Base-by-base conservation (phyloP, 2,329 filamentous ascomycete genomes). In the Cordyceps militaris region DNA sequence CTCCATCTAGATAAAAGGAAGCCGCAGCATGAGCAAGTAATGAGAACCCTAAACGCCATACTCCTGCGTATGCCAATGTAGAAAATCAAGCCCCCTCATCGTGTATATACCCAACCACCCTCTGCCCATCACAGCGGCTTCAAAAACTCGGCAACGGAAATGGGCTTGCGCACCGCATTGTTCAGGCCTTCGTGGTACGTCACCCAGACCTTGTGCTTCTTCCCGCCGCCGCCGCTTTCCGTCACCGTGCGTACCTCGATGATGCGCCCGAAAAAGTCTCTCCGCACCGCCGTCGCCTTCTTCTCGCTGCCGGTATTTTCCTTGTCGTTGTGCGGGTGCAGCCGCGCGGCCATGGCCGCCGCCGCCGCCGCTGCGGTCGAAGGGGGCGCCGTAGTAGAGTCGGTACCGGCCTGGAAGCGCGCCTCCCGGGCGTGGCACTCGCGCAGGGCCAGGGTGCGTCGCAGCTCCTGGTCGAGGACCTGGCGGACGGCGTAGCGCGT, bases 401-500 rank as follows among this genome's bases (percentile, higher is more conserved):
- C 9, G 44, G 36, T 38, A 71, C 63, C 69, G 74, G 77, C 83
- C 43, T 72, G 74, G 69, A 85, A 86, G 3, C 87, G 79, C 9
- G 85, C 83, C 65, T 88, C 83, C 2, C 88, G 78, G 0, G 84
- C 80, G 4, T 83, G 79, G 60, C 83, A 83, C 51, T 89, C 86
- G 14, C 87, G 85, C 34, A 84, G 76, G 30, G 81, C 75, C 13
- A 86, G 81, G 49, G 90, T 87, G 66, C 88, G 90, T 60, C 83
- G 84, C 65, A 93, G 88, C 70, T 97, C 93, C 69, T 94, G 90
- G 66, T 96, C 91, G 1, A 99, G 80, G 9, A 97, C 92, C 70
- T 97, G 93, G 23, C 94, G 86, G 6, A 99, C 87, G 1, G 93
- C 93, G 67, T 91, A 99, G n/a, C 94, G 84, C 0, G 90, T 90